Conservation (phyloP, 371 early-diverging fungal genomes). For the Mucor lusitanicus region DNA sequence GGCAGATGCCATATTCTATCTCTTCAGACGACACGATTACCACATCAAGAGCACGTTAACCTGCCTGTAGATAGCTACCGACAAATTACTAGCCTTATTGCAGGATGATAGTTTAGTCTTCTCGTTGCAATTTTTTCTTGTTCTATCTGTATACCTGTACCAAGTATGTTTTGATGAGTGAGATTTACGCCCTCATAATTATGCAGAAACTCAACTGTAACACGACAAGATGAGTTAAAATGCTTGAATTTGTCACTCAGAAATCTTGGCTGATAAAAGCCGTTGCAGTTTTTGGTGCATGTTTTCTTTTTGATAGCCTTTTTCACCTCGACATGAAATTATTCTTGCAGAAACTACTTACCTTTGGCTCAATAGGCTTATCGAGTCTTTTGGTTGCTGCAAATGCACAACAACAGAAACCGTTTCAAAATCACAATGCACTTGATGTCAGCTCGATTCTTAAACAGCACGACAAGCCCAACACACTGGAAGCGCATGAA, state of each 20-base stretch:
- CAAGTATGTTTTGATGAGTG: too few relatives aligned
- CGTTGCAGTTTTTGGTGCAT: not conserved
- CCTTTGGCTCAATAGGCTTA: not conserved
- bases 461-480: slow-evolving; percentile 14
- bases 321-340: not conserved
- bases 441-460: slow-evolving; percentile 16
- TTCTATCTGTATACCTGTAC: too few relatives aligned
- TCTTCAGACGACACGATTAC: too few relatives aligned
- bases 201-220: not conserved
- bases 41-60: too few relatives aligned
- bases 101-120: too few relatives aligned
- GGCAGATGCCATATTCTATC: too few relatives aligned
- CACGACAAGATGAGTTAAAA: not conserved
- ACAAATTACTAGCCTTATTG: too few relatives aligned
- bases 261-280: not conserved
- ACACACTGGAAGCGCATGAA: slow-evolving; percentile 26
- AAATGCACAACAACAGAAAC: not conserved
- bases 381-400: not conserved
- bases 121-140: too few relatives aligned
- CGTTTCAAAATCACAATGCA: not conserved
- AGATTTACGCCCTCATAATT: too few relatives aligned
- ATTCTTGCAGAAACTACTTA: not conserved
- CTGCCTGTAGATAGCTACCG: too few relatives aligned
- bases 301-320: not conserved
- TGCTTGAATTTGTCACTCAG: not conserved